These are phyloP conservation scores for Neonothopanus nambi DNA, from an alignment of 1,284 basidiomycete species.

Conservation along the genomic window DNA sequence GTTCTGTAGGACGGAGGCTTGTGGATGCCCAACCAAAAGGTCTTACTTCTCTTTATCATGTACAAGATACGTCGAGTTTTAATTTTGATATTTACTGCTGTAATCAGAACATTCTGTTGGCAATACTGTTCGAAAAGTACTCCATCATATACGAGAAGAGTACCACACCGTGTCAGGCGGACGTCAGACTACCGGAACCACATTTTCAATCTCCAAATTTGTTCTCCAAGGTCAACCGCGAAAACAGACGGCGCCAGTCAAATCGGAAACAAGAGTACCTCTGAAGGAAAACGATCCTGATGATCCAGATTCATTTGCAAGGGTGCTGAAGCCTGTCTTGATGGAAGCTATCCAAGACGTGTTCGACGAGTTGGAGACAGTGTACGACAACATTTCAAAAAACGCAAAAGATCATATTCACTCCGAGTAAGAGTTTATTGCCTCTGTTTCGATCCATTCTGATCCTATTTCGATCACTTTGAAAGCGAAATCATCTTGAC, in stretches of 20 bases:
- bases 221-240: conserved; percentile 75
- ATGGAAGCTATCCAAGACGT: conserved; percentile 94
- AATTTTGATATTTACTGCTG: conserved; percentile 12
- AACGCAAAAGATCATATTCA: conserved; percentile 96
- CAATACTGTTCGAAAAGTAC: conserved; percentile 89
- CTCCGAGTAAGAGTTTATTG: conserved; percentile 79
- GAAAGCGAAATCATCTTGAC: conserved; percentile 93
- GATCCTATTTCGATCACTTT: conserved; percentile 6
- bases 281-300: conserved; percentile 68
- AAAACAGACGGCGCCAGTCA: conserved; percentile 45
- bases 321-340: conserved; percentile 72
- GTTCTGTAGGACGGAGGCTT: conserved; percentile 76
- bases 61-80: not conserved
- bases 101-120: conserved; percentile 86
- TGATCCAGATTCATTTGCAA: conserved; percentile 74
- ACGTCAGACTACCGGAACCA: conserved; percentile 40
- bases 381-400: conserved; percentile 93
- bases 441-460: conserved; percentile 3
- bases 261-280: conserved; percentile 52
- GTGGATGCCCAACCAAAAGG: conserved; percentile 94
- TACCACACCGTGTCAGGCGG: conserved; percentile 66
- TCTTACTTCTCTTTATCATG: conserved; percentile 32
- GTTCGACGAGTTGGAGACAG: conserved; percentile 93
- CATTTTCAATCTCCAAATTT: conserved; percentile 77
- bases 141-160: conserved; percentile 94